A percentile compares a stretch with the other conserved stretches of the same genome.
These are phyloP conservation scores for Pleomassaria siparia DNA, from an alignment of 2,329 filamentous ascomycete genomes.

Conservation along the genomic window DNA sequence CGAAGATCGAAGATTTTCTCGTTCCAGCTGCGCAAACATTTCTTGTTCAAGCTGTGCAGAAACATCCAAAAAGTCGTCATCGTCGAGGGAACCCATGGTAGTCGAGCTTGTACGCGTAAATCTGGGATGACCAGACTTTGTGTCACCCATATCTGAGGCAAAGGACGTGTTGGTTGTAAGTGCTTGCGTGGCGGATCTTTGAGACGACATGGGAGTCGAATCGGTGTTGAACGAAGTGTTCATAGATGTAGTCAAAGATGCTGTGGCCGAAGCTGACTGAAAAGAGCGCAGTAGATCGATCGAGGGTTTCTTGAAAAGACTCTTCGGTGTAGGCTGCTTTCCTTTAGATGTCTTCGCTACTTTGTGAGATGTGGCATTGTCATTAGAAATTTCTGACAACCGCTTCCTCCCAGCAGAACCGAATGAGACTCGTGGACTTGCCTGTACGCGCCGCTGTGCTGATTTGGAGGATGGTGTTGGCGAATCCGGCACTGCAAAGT, in stretches of 20 bases:
- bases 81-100: conserved; percentile 20
- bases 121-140: conserved; percentile 11
- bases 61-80: conserved; percentile 13
- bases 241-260: conserved; percentile 22
- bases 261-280: conserved; percentile 23
- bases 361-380: conserved; percentile 26
- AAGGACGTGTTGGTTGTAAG: conserved; percentile 24
- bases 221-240: conserved; percentile 23
- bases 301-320: conserved; percentile 25
- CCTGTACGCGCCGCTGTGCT: conserved; percentile 21
- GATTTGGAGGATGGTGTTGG: conserved; percentile 24
- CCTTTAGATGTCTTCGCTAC: conserved; percentile 28
- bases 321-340: conserved; percentile 19
- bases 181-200: conserved; percentile 15
- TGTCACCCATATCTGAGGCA: conserved; percentile 15
- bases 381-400: conserved; percentile 18
- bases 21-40: conserved; percentile 8
- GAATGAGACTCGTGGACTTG: conserved; percentile 26
- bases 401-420: conserved; percentile 22
- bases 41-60: conserved; percentile 10
- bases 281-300: conserved; percentile 23
- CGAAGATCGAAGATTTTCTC: not conserved
- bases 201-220: conserved; percentile 20
- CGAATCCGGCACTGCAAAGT: conserved; percentile 23
- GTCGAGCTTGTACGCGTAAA: conserved; percentile 22